Evolutionary conservation across 2,329 filamentous ascomycete species (phyloP).

Genomic region (Fusarium sp.): DNA sequence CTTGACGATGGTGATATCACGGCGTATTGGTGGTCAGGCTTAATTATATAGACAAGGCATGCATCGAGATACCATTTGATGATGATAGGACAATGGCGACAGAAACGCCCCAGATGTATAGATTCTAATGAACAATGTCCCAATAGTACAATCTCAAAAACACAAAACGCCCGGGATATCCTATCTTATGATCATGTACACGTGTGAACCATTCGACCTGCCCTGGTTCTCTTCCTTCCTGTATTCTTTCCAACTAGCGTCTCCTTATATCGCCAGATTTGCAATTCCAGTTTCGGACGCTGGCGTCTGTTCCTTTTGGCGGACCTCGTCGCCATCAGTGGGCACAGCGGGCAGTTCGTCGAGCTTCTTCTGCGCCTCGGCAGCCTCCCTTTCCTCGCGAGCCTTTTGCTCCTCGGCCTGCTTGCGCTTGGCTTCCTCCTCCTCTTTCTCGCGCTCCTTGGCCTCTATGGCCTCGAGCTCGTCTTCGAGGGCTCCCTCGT

Average conservation of each 20-base stretch:
- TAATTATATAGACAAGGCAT: slow-evolving; percentile 12
- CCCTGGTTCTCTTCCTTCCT: slow-evolving; percentile 38
- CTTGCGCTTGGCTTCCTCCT: slow-evolving; percentile 58
- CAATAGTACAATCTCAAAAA: slow-evolving; percentile 18
- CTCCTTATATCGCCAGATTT: slow-evolving; percentile 45
- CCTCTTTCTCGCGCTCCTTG: slow-evolving; percentile 65
- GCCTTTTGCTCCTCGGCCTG: slow-evolving; percentile 55
- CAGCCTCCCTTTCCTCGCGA: slow-evolving; percentile 57
- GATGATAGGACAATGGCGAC: slow-evolving; percentile 12
- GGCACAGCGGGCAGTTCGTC: slow-evolving; percentile 60
- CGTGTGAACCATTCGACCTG: slow-evolving; percentile 19
- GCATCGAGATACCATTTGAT: slow-evolving; percentile 31
- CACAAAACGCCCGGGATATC: slow-evolving; percentile 35
- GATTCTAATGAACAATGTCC: slow-evolving; percentile 34
- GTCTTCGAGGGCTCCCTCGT: slow-evolving; percentile 87
- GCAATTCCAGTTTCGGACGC: slow-evolving; percentile 55
- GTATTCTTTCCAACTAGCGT: slow-evolving; percentile 40
- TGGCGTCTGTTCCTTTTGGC: slow-evolving; percentile 45
- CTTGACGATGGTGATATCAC: background rate
- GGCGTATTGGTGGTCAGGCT: slow-evolving; percentile 1
- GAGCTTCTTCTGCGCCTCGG: slow-evolving; percentile 63
- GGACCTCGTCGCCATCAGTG: slow-evolving; percentile 49
- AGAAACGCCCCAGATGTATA: slow-evolving; percentile 23
- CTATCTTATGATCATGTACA: slow-evolving; percentile 33
- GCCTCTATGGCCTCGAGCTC: slow-evolving; percentile 82